phyloP scores from a whole-genome alignment of 305 asterid species.

The Withania somnifera region DNA sequence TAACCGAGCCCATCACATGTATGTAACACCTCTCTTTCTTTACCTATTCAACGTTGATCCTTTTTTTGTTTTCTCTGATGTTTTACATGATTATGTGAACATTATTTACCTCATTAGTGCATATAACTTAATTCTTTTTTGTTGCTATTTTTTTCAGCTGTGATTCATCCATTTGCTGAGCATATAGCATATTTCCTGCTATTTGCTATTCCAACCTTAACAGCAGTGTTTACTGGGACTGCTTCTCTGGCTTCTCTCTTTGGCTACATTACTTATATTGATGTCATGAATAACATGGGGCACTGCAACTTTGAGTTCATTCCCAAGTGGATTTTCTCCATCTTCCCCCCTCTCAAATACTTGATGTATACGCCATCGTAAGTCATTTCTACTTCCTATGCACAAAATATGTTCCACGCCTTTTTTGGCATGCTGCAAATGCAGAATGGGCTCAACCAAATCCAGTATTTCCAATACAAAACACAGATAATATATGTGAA shows the following conservation, averaged over 20 bases:
- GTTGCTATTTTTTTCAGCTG: conserved; percentile 30
- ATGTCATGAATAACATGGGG: conserved; percentile 61
- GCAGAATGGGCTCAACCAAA: not conserved
- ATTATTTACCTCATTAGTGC: not conserved
- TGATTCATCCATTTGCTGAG: conserved; percentile 67
- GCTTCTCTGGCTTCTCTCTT: conserved; percentile 21
- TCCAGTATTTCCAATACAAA: not conserved
- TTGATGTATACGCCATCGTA: conserved; percentile 59
- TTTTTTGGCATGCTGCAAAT: not conserved
- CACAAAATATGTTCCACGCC: not conserved
- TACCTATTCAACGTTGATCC: no score
- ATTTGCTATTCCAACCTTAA: conserved; percentile 37
- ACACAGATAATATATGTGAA: not conserved
- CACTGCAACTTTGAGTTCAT: conserved; percentile 58
- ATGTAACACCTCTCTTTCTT: conserved; percentile 10
- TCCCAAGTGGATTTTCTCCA: conserved; percentile 25
- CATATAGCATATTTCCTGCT: conserved; percentile 36
- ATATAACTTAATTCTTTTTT: not conserved
- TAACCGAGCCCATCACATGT: conserved; percentile 88
- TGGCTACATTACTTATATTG: conserved; percentile 47
- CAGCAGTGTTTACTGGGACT: conserved; percentile 25
- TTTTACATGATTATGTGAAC: not conserved
- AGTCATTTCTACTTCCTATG: conserved; percentile 9
- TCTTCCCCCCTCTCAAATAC: conserved; percentile 47
- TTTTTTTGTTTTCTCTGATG: no score